Evolutionary conservation across 208 protist genomes (phyloP).

Genomic region (Leishmania mexicana): DNA sequence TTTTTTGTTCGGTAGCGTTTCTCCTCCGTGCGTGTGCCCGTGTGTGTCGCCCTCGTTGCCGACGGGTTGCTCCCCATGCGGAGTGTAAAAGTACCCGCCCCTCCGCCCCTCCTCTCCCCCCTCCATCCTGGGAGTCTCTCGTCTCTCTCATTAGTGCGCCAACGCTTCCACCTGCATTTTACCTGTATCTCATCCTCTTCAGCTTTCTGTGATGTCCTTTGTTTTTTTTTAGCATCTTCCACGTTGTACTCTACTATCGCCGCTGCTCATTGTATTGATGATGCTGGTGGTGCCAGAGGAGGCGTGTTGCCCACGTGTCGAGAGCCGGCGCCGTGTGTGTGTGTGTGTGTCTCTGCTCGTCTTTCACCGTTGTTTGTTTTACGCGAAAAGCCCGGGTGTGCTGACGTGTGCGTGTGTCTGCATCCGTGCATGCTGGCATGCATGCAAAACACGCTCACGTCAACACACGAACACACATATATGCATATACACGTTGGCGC

Average conservation of each 20-base stretch:
- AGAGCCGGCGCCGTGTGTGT: not conserved
- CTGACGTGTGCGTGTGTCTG: not conserved
- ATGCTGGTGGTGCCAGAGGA: not conserved
- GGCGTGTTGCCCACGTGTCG: not conserved
- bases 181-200: not conserved
- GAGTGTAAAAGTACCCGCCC: not conserved
- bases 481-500: not conserved
- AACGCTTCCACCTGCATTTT: not conserved
- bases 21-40: not conserved
- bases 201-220: not conserved
- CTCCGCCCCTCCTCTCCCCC: not conserved
- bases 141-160: not conserved
- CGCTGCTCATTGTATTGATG: not conserved
- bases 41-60: not conserved
- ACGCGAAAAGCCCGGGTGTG: not conserved
- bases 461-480: not conserved
- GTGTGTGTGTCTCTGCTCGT: not conserved
- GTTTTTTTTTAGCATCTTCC: conserved; percentile 1
- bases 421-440: too few species aligned
- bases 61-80: not conserved
- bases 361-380: not conserved
- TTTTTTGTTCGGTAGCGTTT: not conserved
- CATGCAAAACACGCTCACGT: not conserved
- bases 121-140: too few species aligned
- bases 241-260: not conserved